Evolutionary conservation across 345 rosid genomes (phyloP).

Genomic region (Microcos paniculata): DNA sequence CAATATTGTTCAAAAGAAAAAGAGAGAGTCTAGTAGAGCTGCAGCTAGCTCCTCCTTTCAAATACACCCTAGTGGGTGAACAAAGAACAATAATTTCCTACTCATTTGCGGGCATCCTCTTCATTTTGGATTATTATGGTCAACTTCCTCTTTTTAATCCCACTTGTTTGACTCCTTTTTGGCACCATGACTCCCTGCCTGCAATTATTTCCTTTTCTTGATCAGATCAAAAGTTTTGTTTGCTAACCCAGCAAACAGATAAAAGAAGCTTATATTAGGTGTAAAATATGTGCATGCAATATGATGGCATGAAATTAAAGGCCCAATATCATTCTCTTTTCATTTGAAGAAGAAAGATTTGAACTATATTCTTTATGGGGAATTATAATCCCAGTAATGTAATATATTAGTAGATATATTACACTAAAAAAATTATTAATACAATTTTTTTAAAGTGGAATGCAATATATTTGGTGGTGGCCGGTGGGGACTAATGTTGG

Average conservation of each 20-base stretch:
- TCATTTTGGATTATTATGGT: conserved; percentile 25
- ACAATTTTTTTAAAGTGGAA: conserved; percentile 21
- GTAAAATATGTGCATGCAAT: background rate
- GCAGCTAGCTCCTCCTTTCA: conserved; percentile 4
- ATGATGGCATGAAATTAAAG: conserved; percentile 17
- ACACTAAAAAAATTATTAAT: too few relatives aligned
- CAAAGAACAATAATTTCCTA: conserved; percentile 42
- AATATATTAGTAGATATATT: too few relatives aligned
- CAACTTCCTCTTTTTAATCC: conserved; percentile 32
- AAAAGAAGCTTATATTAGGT: background rate
- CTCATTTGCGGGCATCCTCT: conserved; percentile 40
- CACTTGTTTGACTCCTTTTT: conserved; percentile 33
- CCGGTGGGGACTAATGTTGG: background rate
- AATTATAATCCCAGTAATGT: too few relatives aligned
- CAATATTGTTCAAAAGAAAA: conserved; percentile 6
- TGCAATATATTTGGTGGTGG: conserved; percentile 6
- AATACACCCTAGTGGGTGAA: conserved; percentile 19
- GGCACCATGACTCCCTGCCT: background rate
- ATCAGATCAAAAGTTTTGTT: background rate
- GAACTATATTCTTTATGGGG: too few relatives aligned
- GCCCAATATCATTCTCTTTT: conserved; percentile 4
- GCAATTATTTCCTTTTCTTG: background rate
- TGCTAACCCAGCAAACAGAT: background rate
- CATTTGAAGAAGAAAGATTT: too few relatives aligned
- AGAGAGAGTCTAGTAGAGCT: background rate